Percentiles rank a stretch among this genome's conserved stretches.
phyloP scores from a whole-genome alignment of 768 basidiomycete species.

The Calocybe cyanea region DNA sequence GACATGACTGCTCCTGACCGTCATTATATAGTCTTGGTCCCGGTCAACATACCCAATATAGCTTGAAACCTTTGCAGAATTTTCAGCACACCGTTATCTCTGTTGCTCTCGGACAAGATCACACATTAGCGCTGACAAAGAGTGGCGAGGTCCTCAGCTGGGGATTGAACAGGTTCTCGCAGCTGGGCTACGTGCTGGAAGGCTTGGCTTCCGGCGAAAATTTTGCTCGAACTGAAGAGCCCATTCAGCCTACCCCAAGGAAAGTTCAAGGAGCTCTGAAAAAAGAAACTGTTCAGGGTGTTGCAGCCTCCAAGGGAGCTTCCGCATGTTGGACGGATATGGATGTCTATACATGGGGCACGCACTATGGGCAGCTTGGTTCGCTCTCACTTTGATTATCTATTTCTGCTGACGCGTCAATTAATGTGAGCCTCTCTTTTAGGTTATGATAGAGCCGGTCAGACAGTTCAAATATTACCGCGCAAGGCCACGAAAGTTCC shows the following conservation, averaged over 20 bases:
- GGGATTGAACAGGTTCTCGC: constrained; percentile 86
- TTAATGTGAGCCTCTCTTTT: neutral
- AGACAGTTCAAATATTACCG: constrained; percentile 73
- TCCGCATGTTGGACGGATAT: constrained; percentile 84
- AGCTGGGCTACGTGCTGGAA: constrained; percentile 86
- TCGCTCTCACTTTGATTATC: constrained; percentile 13
- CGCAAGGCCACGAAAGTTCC: constrained; percentile 78
- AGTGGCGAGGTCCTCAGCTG: constrained; percentile 84
- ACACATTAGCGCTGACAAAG: constrained; percentile 81
- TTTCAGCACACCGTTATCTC: constrained; percentile 54
- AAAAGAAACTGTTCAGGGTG: constrained; percentile 74
- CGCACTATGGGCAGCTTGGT: constrained; percentile 91
- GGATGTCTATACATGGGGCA: constrained; percentile 87
- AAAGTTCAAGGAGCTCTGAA: constrained; percentile 72
- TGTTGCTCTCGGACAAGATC: constrained; percentile 90
- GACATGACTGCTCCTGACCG: neutral
- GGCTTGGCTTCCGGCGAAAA: constrained; percentile 26
- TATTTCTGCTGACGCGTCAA: too few species aligned
- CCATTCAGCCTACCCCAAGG: constrained; percentile 71
- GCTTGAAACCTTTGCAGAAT: constrained; percentile 56
- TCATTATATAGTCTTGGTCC: constrained; percentile 57
- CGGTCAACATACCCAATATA: constrained; percentile 75
- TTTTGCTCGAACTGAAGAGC: constrained; percentile 55
- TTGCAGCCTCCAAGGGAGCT: constrained; percentile 83
- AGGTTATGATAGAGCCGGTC: constrained; percentile 77